These are phyloP conservation scores for Teunomyces barrocoloradensis DNA, from an alignment of 805 yeast species.

Conservation along the genomic window DNA sequence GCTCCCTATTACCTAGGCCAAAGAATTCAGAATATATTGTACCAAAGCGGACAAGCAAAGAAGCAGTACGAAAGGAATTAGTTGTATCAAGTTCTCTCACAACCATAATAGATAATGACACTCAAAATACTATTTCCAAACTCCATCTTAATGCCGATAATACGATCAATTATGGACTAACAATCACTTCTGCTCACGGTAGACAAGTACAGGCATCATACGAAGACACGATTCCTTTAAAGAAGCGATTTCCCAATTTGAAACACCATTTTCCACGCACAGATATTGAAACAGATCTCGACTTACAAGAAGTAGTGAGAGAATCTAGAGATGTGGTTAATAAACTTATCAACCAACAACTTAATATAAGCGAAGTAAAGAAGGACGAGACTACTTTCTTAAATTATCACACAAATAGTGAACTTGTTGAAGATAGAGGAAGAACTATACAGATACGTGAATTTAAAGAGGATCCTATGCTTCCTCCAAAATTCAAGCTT, in stretches of 20 bases:
- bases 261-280: slow-evolving; percentile 39
- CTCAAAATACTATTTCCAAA: slow-evolving; percentile 14
- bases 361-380: slow-evolving; percentile 23
- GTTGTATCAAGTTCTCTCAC: not conserved
- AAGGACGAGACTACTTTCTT: slow-evolving; percentile 24
- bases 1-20: slow-evolving; percentile 35
- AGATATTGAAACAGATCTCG: slow-evolving; percentile 41
- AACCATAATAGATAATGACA: not conserved
- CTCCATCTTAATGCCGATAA: slow-evolving; percentile 28
- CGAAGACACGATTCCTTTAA: slow-evolving; percentile 59
- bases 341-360: slow-evolving; percentile 44
- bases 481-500: slow-evolving; percentile 74
- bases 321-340: slow-evolving; percentile 59
- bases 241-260: slow-evolving; percentile 38
- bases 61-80: not conserved
- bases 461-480: slow-evolving; percentile 75
- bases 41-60: not conserved
- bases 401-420: slow-evolving; percentile 17
- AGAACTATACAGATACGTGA: slow-evolving; percentile 65
- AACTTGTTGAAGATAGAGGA: slow-evolving; percentile 14
- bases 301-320: slow-evolving; percentile 45
- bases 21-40: slow-evolving; percentile 21
- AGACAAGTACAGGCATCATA: slow-evolving; percentile 45
- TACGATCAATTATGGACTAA: slow-evolving; percentile 22
- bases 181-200: slow-evolving; percentile 19